Conservation (phyloP, 2,329 filamentous ascomycete species). For the Endoconidiophora laricicola region DNA sequence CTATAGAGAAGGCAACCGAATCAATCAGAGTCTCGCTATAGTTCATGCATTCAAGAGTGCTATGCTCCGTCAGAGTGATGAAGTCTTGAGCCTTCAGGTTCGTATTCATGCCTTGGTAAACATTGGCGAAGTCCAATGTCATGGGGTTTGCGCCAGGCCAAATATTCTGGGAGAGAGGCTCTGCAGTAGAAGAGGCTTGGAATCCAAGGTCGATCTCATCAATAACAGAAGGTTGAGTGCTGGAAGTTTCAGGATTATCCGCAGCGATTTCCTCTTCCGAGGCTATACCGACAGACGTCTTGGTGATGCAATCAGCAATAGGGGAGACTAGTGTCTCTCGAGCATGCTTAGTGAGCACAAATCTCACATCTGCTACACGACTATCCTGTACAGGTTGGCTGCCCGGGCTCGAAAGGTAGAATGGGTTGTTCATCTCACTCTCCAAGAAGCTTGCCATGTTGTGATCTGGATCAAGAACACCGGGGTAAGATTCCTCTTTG, state of each 20-base stretch:
- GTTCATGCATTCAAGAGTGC: constrained; percentile 10
- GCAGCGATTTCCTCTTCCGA: too few species aligned
- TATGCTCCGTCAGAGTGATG: constrained; percentile 22
- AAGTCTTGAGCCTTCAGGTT: constrained; percentile 41
- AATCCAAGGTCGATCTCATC: too few species aligned
- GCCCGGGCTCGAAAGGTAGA: not conserved
- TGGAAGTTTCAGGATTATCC: not conserved
- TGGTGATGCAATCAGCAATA: not conserved
- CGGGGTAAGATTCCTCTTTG: constrained; percentile 6
- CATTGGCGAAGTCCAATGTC: constrained; percentile 38
- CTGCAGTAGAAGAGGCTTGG: too few species aligned
- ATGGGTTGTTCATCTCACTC: constrained; percentile 28
- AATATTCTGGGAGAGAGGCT: not conserved
- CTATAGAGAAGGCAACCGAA: constrained; percentile 68
- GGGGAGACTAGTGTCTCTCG: not conserved
- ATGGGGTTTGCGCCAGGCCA: constrained; percentile 17
- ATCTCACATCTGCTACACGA: not conserved
- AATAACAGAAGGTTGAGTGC: too few species aligned
- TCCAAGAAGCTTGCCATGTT: constrained; percentile 44
- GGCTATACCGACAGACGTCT: not conserved
- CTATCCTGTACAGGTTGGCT: not conserved
- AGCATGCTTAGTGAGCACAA: not conserved
- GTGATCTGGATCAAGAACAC: constrained; percentile 1
- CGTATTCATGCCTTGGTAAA: constrained; percentile 43
- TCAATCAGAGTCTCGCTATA: constrained; percentile 43